These are phyloP conservation scores for Trichoderma gracile DNA, from an alignment of 2,329 filamentous ascomycete genomes.

Conservation along the genomic window DNA sequence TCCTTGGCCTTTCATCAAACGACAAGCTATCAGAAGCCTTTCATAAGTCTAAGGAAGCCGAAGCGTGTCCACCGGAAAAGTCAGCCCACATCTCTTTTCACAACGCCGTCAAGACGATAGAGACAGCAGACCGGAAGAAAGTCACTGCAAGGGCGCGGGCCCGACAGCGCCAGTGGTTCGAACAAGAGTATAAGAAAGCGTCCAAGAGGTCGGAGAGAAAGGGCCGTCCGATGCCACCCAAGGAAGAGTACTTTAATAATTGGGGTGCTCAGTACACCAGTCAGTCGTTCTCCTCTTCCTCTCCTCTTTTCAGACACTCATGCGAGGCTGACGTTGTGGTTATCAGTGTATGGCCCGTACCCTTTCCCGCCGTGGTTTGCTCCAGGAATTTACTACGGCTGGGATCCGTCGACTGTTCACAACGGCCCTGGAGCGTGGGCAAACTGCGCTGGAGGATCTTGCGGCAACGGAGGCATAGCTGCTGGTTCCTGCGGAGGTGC, in stretches of 20 bases:
- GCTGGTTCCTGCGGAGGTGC: conserved; percentile 41
- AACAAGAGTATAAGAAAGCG: conserved; percentile 59
- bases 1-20: conserved; percentile 25
- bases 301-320: neutral
- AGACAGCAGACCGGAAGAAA: conserved; percentile 24
- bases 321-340: neutral
- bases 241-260: conserved; percentile 53
- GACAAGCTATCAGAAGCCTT: conserved; percentile 42
- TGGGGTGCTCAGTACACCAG: conserved; percentile 56
- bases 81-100: conserved; percentile 73
- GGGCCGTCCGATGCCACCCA: conserved; percentile 49
- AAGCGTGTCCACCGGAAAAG: conserved; percentile 55
- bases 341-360: conserved; percentile 48
- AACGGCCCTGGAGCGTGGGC: conserved; percentile 43
- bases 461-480: conserved; percentile 45
- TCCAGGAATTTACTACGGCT: conserved; percentile 49
- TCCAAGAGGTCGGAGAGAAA: conserved; percentile 51
- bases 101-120: conserved; percentile 55
- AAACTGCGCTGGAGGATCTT: conserved; percentile 49
- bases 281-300: conserved; percentile 23
- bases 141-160: conserved; percentile 22
- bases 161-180: conserved; percentile 41
- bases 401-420: conserved; percentile 41
- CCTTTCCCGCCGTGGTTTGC: conserved; percentile 47
- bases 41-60: conserved; percentile 50